Base-by-base conservation (phyloP, 2,329 filamentous ascomycete genomes). In the Penicillium sp. region DNA sequence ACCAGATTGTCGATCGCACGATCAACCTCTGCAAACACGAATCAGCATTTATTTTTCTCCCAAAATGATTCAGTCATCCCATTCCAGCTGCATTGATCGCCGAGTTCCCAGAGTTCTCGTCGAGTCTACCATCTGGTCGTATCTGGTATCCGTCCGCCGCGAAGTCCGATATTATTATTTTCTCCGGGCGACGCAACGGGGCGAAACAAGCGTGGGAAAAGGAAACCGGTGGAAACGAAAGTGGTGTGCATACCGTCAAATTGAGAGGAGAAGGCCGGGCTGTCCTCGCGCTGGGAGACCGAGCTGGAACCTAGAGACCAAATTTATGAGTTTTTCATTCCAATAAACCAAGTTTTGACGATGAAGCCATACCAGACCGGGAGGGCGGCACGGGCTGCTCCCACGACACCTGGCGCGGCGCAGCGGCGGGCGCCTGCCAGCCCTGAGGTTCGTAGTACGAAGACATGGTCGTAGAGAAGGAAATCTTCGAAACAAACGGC, bases 1-100 rank as follows among this genome's bases (percentile, higher is more conserved):
- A 93, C 83, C 56, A 99, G 83, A 74, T 97, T 97, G 69, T 97
- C 94, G 68, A 93, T 86, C 63, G 93, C 93, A 71, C 93, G 88
- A 62, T 97, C 94, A 66, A 99, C 91, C 84, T 99, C 94, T 96
- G 69, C 46, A 61, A 36, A 59, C 46, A 26, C 24, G 51, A 39
- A 61, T 73, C 56, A 74, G 65, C 59, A 59, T 42, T 31, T 23
- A 33, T 24, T 28, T 16, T 12, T 29, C n/a, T 29, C 41, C 21
- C 18, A 21, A 42, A 45, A 45, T 26, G 15, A 33, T 6, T 33
- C 38, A 6, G 47, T 28, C 8, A 21, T 39, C 9, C 34, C 7
- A 8, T 26, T 2, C n/a, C 24, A 15, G 13, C 23, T 21, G 36
- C n/a, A 39, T 39, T 39, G 36, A 42, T 18, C 12, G 23, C 21